These are phyloP conservation scores for Amylocarpus encephaloides DNA, from an alignment of 2,329 filamentous ascomycete species.

Conservation along the genomic window DNA sequence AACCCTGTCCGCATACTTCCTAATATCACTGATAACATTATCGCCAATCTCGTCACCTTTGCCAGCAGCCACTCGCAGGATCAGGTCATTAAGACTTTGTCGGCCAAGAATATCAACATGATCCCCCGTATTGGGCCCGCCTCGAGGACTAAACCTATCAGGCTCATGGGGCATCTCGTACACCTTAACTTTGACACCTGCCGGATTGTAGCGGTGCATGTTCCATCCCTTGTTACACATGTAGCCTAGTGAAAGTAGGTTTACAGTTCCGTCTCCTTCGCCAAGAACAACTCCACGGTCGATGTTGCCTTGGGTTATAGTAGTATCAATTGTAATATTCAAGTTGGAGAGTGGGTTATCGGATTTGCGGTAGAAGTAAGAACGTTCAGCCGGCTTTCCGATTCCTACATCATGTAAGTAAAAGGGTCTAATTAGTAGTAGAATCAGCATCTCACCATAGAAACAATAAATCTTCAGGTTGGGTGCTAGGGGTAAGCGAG, in stretches of 20 bases:
- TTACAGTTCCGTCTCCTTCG: slow-evolving; percentile 94
- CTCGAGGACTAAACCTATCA: slow-evolving; percentile 79
- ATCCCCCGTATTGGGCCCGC: slow-evolving; percentile 67
- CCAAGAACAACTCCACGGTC: slow-evolving; percentile 94
- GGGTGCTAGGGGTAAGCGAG: slow-evolving; percentile 77
- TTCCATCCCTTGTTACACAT: slow-evolving; percentile 97
- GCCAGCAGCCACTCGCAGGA: slow-evolving; percentile 80
- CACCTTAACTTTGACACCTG: slow-evolving; percentile 71
- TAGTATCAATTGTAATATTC: slow-evolving; percentile 69
- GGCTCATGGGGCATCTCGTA: slow-evolving; percentile 97
- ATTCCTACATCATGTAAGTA: slow-evolving; percentile 41
- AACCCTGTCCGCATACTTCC: slow-evolving; percentile 74
- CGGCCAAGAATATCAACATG: slow-evolving; percentile 95
- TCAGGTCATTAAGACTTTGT: slow-evolving; percentile 82
- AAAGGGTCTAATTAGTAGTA: not conserved
- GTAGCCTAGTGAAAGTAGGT: slow-evolving; percentile 83
- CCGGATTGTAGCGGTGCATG: slow-evolving; percentile 89
- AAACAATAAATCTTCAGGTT: slow-evolving; percentile 95
- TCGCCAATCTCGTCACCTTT: slow-evolving; percentile 74
- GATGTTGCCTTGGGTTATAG: slow-evolving; percentile 50
- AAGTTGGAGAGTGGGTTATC: slow-evolving; percentile 60
- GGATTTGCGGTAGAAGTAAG: slow-evolving; percentile 76
- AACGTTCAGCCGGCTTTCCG: slow-evolving; percentile 86
- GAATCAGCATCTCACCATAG: slow-evolving; percentile 51
- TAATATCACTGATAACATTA: slow-evolving; percentile 73